Evolutionary conservation across 2,329 filamentous ascomycete species (phyloP).

Genomic region (Aspergillus amoenus): DNA sequence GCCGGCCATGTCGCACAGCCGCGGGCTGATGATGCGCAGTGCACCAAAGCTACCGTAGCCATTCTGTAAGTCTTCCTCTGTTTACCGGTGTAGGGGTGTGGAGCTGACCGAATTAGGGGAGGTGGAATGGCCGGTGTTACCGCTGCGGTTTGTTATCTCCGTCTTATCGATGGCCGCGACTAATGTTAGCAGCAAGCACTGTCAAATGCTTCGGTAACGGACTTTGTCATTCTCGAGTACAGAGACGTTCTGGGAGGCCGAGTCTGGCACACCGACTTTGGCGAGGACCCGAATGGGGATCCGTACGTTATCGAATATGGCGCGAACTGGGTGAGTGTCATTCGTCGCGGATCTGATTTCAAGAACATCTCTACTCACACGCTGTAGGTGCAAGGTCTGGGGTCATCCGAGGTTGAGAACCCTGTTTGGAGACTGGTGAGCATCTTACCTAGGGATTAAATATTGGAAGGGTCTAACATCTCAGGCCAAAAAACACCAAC

Average conservation of each 20-base stretch:
- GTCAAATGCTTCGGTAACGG: constrained; percentile 58
- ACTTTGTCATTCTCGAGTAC: constrained; percentile 67
- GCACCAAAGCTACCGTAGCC: constrained; percentile 33
- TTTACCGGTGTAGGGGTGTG: background rate
- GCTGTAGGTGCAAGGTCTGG: constrained; percentile 44
- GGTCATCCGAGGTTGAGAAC: constrained; percentile 38
- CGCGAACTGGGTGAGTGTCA: constrained; percentile 60
- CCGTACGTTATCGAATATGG: constrained; percentile 63
- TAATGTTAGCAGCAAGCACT: constrained; percentile 53
- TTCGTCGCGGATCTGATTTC: background rate
- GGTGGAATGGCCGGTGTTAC: constrained; percentile 64
- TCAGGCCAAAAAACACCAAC: constrained; percentile 55
- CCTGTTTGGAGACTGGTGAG: constrained; percentile 57
- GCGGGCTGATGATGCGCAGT: constrained; percentile 17
- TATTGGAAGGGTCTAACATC: background rate
- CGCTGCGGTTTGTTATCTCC: constrained; percentile 49
- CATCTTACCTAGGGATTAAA: background rate
- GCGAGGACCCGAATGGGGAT: constrained; percentile 50
- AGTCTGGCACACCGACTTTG: constrained; percentile 59
- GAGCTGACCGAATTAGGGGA: constrained; percentile 36
- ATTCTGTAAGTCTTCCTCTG: constrained; percentile 27
- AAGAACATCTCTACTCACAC: background rate
- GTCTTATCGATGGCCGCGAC: background rate
- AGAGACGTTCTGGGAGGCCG: constrained; percentile 64
- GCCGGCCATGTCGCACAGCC: constrained; percentile 21